Evolutionary conservation across 495 filamentous ascomycete genomes (phyloP), one percentile per base, ranked within the genome.

Genomic region (Podospora tetraspora): DNA sequence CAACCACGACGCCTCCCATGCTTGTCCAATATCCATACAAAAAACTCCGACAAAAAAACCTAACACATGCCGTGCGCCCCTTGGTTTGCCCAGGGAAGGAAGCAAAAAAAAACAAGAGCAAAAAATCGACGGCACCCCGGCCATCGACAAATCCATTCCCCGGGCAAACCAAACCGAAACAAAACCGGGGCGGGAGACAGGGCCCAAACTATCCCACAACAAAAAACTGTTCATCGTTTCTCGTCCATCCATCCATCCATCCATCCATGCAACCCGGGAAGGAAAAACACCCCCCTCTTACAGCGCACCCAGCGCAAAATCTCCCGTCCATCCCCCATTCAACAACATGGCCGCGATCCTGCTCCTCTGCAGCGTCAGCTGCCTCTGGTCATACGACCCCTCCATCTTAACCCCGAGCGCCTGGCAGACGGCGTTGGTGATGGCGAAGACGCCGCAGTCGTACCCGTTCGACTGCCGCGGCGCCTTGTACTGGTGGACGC

Each of bases 371-470:
- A 83, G 72, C 13, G 79, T 75, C 69, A 91, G 87, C 63, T 92
- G 83, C 0, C 30, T n/a, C 24, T 87, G 77, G 0, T 78, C 75
- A 70, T 90, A 91, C 0, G 81, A 78, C 10, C 64, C 37, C 64
- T 79, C 83, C 0, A 90, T 90, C 65, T 89, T 85, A 12, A 92
- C 73, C 0, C 88, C 88, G 9, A 91, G 72, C 0, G 87, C 83
- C 24, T 93, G 73, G 71, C 89, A 90, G 66, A 91, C 88, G 37
- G 89, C 88, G 37, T 91, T 93, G 0, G 89, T 90, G 22, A 91
- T 84, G 5, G 89, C 83, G 72, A 94, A 96, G 3, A 93, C 89
- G 7, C 93, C 93, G 68, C 93, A 97, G 73, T 97, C 93, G 67
- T 79, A 87, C 1, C 84, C 84, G 71, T 96, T 96, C 61, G 79